These are phyloP conservation scores for Phytophthora pinifolia DNA, from an alignment of 352 stramenopile genomes.

Conservation along the genomic window DNA sequence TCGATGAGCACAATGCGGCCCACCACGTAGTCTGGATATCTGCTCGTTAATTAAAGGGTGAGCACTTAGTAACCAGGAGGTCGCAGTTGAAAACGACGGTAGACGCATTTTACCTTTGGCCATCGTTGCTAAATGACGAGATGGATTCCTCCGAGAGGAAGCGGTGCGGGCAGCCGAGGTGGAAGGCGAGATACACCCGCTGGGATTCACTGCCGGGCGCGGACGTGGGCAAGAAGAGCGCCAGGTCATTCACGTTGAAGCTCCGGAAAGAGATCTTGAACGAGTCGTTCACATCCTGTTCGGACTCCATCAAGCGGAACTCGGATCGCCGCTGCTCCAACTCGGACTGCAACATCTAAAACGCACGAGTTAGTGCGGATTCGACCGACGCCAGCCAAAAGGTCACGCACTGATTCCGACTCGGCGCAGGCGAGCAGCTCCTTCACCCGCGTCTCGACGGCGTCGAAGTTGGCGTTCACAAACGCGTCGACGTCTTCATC, in stretches of 20 bases:
- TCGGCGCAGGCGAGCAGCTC: conserved; percentile 57
- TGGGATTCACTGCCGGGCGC: conserved; percentile 71
- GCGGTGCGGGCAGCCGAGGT: conserved; percentile 81
- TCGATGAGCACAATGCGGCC: conserved; percentile 88
- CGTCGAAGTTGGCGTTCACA: conserved; percentile 45
- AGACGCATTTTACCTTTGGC: conserved; percentile 55
- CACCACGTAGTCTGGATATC: conserved; percentile 88
- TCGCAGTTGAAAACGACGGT: background rate
- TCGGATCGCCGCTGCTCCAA: conserved; percentile 59
- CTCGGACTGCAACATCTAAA: conserved; percentile 52
- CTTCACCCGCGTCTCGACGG: conserved; percentile 55
- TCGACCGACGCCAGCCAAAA: background rate
- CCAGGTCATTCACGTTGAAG: conserved; percentile 82
- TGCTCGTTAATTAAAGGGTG: conserved; percentile 26
- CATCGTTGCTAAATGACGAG: conserved; percentile 82
- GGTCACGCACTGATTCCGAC: conserved; percentile 49
- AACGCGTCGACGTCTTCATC: conserved; percentile 46
- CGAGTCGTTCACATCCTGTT: conserved; percentile 56
- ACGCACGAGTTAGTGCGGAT: conserved; percentile 2
- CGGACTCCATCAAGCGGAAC: conserved; percentile 59
- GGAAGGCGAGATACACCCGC: conserved; percentile 86
- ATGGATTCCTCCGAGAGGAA: conserved; percentile 90
- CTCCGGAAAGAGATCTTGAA: conserved; percentile 89
- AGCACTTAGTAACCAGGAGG: background rate
- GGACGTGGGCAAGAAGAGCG: conserved; percentile 84